Conservation (phyloP, 352 stramenopile genomes). For the Phytophthora citrophthora region DNA sequence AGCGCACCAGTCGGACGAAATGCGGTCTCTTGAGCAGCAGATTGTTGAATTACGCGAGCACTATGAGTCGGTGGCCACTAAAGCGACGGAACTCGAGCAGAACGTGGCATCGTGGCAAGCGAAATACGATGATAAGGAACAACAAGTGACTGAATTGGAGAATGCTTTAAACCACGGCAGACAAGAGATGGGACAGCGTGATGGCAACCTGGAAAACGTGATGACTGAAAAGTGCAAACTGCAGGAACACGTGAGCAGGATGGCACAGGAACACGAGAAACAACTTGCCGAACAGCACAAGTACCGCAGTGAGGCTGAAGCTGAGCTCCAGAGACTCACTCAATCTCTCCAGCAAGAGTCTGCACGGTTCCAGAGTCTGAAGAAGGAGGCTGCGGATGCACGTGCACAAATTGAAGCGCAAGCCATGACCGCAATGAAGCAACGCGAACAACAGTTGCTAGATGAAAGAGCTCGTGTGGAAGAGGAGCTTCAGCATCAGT, state of each 20-base stretch:
- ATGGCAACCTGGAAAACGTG: slow-evolving; percentile 45
- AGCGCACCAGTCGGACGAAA: slow-evolving; percentile 40
- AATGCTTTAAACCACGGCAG: slow-evolving; percentile 30
- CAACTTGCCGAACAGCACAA: slow-evolving; percentile 54
- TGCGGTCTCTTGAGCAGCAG: slow-evolving; percentile 52
- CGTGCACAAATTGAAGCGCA: slow-evolving; percentile 52
- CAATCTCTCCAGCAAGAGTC: slow-evolving; percentile 48
- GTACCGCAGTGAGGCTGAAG: slow-evolving; percentile 42
- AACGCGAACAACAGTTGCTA: slow-evolving; percentile 60
- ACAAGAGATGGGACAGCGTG: slow-evolving; percentile 42
- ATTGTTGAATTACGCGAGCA: slow-evolving; percentile 48
- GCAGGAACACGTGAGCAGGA: slow-evolving; percentile 50
- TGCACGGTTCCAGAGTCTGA: slow-evolving; percentile 44
- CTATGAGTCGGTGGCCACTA: slow-evolving; percentile 42
- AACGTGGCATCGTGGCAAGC: slow-evolving; percentile 42
- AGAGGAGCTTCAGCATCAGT: slow-evolving; percentile 45
- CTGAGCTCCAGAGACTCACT: slow-evolving; percentile 42
- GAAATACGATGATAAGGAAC: slow-evolving; percentile 46
- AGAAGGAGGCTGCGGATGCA: slow-evolving; percentile 44
- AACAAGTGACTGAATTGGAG: slow-evolving; percentile 38
- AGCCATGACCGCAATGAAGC: slow-evolving; percentile 49
- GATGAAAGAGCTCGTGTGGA: slow-evolving; percentile 49
- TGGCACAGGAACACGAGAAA: slow-evolving; percentile 56
- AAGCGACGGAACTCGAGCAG: slow-evolving; percentile 43
- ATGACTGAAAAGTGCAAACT: slow-evolving; percentile 51